Evolutionary conservation across 805 yeast genomes (phyloP), one percentile per base, ranked within the genome.

Genomic region (Candida manassasensis): DNA sequence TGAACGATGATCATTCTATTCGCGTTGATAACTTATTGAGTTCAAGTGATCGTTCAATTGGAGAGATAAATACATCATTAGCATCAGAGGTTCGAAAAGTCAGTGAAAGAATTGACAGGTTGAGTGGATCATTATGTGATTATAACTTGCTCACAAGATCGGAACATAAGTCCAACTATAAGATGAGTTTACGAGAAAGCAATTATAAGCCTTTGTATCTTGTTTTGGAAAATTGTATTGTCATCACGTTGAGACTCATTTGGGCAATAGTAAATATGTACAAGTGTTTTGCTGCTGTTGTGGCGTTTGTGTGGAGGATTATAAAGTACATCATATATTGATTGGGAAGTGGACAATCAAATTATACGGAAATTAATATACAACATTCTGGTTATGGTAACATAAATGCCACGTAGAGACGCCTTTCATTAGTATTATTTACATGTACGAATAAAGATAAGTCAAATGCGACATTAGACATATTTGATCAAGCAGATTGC

Each of bases 1-100:
- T 63, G 11, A 64, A 67, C 39, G 69, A 61, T 32, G 56, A 69
- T 35, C 70, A 71, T 40, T 73, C 81, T 0, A 68, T 69, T 37
- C 68, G 67, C 49, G 69, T 81, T 26, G 88, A 82, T 47, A 77
- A 73, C 33, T 51, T 81, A 37, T 59, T 82, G 30, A 76, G 81
- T 11, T 64, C 69, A 24, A 76, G 83, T 34, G 88, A 82, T 56
- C 62, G 89, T 43, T 71, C 82, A 8, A 73, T 79, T 39, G 82
- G 86, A 41, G 89, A 81, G 48, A 76, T 83, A 36, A 83, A 79
- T 52, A 82, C 90, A 0, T 78, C 87, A 1, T 54, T 81, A 28
- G 71, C 86, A 8, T 57, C 83, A 40, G 81, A 79, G 44, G 59
- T 82, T 19, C 61, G 83, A 14, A 71, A 70, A 38, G 54, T 77